Base-by-base conservation (phyloP, 345 rosid genomes). In the Streptanthus diversifolius region DNA sequence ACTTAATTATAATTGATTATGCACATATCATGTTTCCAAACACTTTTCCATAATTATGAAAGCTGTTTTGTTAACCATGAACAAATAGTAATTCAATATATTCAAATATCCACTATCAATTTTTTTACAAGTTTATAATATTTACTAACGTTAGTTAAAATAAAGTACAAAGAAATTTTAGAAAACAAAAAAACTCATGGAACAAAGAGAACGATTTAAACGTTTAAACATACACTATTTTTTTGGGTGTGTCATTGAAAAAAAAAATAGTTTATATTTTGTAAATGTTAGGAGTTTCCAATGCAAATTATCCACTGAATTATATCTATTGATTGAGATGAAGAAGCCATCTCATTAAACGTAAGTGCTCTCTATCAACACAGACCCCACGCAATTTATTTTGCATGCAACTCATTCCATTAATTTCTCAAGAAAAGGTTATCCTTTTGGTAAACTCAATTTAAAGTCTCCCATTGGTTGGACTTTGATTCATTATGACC, bases 381-480 rank as follows among this genome's bases (percentile, higher is more conserved):
- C 5, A 73, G 71, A 73, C 71, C 71, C 77, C 65, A 73, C 65
- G 1, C 49, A 64, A 64, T 73, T 55, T 33, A 64, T 33, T 64
- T 64, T 53, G 8, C 77, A 63, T 73, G 77, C 71, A 63, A 72
- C 63, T 55, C 45, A 32, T 41, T 72, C 47, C 64, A 73, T 73
- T 40, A 43, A 64, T 44, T 21, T 44, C 19, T 63, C 48, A 54
- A 55, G 5, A 9, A 54, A 54, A 66, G 33, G 39, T 63, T 72
- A 72, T 72, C 76, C 43, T 63, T 63, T 73, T 43, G 71, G 57
- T 64, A 63, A 73, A 71, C 57, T 63, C 77, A 64, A 64, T 73
- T 32, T 63, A 44, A 73, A 54, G 71, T 72, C 71, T 73, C 57
- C 30, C 25, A 73, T 63, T 73, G 77, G 77, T 63, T 72, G 25